phyloP scores from a whole-genome alignment of 2,329 filamentous ascomycete genomes.

The Colletotrichum musicola region DNA sequence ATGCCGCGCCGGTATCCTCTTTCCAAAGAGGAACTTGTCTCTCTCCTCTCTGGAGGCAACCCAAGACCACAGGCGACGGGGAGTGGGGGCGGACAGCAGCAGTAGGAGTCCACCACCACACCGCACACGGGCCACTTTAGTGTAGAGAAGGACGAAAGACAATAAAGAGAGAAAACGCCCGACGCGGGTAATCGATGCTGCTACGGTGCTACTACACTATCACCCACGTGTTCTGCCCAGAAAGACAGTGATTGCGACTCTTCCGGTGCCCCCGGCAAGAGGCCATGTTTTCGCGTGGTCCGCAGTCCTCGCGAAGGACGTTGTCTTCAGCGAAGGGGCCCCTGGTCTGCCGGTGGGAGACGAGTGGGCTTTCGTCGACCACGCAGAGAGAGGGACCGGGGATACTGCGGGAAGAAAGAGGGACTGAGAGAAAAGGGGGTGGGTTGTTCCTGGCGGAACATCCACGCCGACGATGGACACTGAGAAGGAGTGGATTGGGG shows the following conservation, averaged over 20 bases:
- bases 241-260: background rate
- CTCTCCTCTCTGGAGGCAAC: conserved; percentile 2
- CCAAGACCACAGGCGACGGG: background rate
- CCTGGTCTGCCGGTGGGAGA: background rate
- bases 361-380: background rate
- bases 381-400: no score
- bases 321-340: conserved; percentile 13
- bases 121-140: background rate
- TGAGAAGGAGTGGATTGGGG: background rate
- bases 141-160: no score
- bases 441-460: background rate
- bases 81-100: background rate
- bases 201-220: no score
- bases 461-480: background rate
- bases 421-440: background rate
- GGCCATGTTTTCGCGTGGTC: background rate
- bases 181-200: no score
- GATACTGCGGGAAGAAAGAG: background rate
- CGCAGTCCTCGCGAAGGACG: background rate
- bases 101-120: background rate
- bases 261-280: background rate
- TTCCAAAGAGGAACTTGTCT: background rate
- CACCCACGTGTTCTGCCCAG: no score
- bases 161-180: no score
- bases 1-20: background rate